Evolutionary conservation across 306 rosid species (phyloP).

Genomic region (Rubus parviflorus): DNA sequence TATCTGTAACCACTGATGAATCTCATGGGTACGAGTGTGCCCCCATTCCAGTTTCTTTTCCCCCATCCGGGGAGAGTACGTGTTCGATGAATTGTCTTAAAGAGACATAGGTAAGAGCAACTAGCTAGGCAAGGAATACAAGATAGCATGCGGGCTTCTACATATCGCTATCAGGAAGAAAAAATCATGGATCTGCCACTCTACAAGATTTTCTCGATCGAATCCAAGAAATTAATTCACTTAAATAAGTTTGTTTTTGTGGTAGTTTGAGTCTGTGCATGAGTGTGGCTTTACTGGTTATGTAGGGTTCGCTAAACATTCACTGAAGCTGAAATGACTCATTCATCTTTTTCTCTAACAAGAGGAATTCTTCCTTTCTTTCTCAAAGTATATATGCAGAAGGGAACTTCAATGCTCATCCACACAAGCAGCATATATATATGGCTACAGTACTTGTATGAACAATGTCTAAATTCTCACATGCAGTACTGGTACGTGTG

Average conservation of each 20-base stretch:
- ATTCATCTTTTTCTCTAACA: neutral
- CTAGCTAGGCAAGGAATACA: neutral
- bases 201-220: neutral
- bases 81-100: neutral
- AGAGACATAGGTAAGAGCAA: neutral
- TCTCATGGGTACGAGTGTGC: too few species aligned
- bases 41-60: neutral
- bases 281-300: neutral
- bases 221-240: neutral
- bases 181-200: neutral
- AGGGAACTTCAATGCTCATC: conserved; percentile 9
- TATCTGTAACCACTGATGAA: neutral
- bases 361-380: neutral
- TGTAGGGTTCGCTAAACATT: neutral
- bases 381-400: neutral
- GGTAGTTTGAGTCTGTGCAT: neutral
- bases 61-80: too few species aligned
- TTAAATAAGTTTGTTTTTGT: neutral
- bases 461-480: conserved; percentile 3
- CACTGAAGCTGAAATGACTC: neutral
- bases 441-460: neutral
- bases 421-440: conserved; percentile 4
- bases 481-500: conserved; percentile 25
- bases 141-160: neutral
- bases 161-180: neutral